A percentile compares a stretch with the other conserved stretches of the same genome.
phyloP scores from a whole-genome alignment of 2,329 filamentous ascomycete species.

The Cercospora sojina region DNA sequence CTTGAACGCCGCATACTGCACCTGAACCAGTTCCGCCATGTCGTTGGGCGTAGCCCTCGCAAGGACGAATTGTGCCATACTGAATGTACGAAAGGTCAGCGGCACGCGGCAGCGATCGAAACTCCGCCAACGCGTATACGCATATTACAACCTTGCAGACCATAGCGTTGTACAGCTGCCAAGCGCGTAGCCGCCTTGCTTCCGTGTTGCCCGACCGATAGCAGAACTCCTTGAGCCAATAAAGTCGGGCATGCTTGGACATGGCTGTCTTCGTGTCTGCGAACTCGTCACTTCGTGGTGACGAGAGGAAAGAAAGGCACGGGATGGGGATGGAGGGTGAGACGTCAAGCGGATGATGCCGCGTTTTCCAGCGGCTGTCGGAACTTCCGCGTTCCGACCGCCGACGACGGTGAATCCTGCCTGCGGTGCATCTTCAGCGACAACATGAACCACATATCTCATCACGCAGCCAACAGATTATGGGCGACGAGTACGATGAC shows the following conservation, averaged over 20 bases:
- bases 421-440: neutral
- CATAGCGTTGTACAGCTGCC: neutral
- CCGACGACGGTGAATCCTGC: neutral
- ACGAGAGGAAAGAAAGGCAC: neutral
- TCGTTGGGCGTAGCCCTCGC: constrained; percentile 13
- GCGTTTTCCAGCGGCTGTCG: neutral
- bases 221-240: neutral
- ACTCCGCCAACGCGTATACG: neutral
- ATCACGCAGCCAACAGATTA: constrained; percentile 1
- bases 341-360: neutral
- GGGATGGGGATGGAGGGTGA: neutral
- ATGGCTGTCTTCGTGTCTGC: neutral
- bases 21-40: constrained; percentile 10
- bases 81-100: neutral
- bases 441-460: neutral
- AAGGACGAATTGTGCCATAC: constrained; percentile 14
- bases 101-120: neutral
- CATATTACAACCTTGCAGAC: neutral
- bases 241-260: neutral
- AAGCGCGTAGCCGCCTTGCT: neutral
- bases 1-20: constrained; percentile 9
- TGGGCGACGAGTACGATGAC: constrained; percentile 28
- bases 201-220: neutral
- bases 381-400: neutral
- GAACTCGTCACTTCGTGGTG: neutral